Evolutionary conservation across 1,139 yeast species (phyloP).

Genomic region (Pichia sp.): DNA sequence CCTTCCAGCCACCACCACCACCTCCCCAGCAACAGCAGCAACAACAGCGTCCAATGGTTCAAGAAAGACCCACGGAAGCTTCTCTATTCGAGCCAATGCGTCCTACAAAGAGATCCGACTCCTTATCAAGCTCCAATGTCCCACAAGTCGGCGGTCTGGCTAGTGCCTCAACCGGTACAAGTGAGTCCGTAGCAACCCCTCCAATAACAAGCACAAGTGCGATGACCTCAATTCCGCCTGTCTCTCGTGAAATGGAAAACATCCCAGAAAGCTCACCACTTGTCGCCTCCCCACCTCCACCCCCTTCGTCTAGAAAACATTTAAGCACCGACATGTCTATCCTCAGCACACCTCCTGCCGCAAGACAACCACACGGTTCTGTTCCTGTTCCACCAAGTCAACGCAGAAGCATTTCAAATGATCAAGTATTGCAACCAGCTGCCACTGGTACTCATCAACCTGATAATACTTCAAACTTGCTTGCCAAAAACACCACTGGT

Average conservation of each 20-base stretch:
- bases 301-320: conserved; percentile 70
- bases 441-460: conserved; percentile 20
- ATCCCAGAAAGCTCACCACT: conserved; percentile 17
- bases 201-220: conserved; percentile 13
- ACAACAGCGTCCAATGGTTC: conserved; percentile 2
- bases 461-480: conserved; percentile 11
- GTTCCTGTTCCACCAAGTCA: conserved; percentile 33
- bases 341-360: conserved; percentile 8
- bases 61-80: conserved; percentile 4
- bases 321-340: conserved; percentile 16
- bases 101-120: conserved; percentile 25
- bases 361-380: conserved; percentile 27
- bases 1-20: conserved; percentile 1
- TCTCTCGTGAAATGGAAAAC: conserved; percentile 13
- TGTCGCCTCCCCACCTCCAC: conserved; percentile 44
- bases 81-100: conserved; percentile 25
- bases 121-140: conserved; percentile 19
- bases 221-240: conserved; percentile 10
- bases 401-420: conserved; percentile 24
- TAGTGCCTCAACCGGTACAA: conserved; percentile 9
- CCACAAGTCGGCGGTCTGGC: conserved; percentile 13
- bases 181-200: conserved; percentile 10
- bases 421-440: conserved; percentile 21
- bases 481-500: conserved; percentile 32
- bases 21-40: neutral